Percentiles rank a stretch among this genome's conserved stretches.
phyloP scores from a whole-genome alignment of 2,329 filamentous ascomycete species.

The Neofusicoccum cordaticola region DNA sequence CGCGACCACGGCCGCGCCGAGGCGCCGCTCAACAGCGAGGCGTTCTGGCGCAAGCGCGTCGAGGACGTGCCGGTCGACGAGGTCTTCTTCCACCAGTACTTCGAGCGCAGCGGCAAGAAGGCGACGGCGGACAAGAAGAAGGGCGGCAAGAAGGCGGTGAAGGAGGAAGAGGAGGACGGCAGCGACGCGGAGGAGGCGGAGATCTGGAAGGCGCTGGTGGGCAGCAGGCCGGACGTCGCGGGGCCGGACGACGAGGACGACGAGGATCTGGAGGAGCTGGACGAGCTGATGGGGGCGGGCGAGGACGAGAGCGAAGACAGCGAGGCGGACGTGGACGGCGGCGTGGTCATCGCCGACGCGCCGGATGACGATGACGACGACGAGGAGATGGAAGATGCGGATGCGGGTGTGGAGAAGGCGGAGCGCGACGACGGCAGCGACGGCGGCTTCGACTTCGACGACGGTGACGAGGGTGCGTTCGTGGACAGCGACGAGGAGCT shows the following conservation, averaged over 20 bases:
- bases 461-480: slow-evolving; percentile 55
- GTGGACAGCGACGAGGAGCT: slow-evolving; percentile 56
- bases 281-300: slow-evolving; percentile 41
- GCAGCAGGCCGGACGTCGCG: slow-evolving; percentile 74
- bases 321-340: slow-evolving; percentile 47
- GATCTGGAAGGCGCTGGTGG: slow-evolving; percentile 88
- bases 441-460: slow-evolving; percentile 38
- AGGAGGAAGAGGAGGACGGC: slow-evolving; percentile 40
- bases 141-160: slow-evolving; percentile 41
- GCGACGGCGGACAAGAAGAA: slow-evolving; percentile 57
- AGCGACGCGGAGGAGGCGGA: slow-evolving; percentile 73
- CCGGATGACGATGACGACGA: slow-evolving; percentile 39
- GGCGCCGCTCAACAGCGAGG: slow-evolving; percentile 75
- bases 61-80: slow-evolving; percentile 87
- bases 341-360: slow-evolving; percentile 43
- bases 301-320: slow-evolving; percentile 49
- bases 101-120: slow-evolving; percentile 60
- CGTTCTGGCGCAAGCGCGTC: slow-evolving; percentile 89
- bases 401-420: slow-evolving; percentile 30
- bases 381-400: slow-evolving; percentile 41
- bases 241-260: slow-evolving; percentile 58
- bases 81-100: slow-evolving; percentile 98
- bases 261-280: slow-evolving; percentile 55
- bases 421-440: slow-evolving; percentile 33
- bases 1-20: slow-evolving; percentile 55